A percentile compares a stretch with the other conserved stretches of the same genome.
phyloP scores from a whole-genome alignment of 768 basidiomycete species.

The Lactifluus subvellereus region DNA sequence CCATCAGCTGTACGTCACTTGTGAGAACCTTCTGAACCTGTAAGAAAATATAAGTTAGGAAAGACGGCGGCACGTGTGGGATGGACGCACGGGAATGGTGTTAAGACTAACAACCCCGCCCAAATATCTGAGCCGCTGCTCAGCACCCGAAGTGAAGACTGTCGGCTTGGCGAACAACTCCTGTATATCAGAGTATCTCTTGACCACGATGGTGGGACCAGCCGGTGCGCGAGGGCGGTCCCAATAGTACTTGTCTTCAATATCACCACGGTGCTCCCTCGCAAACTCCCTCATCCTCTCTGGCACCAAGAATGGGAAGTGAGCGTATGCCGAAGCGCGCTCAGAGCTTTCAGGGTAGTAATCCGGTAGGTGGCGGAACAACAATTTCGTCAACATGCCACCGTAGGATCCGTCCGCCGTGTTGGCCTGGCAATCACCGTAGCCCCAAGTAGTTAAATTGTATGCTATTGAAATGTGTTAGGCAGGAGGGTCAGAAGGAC shows the following conservation, averaged over 20 bases:
- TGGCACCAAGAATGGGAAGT: slow-evolving; percentile 79
- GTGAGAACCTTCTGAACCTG: slow-evolving; percentile 16
- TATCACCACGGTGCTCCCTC: slow-evolving; percentile 28
- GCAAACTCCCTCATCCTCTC: slow-evolving; percentile 40
- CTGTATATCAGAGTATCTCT: slow-evolving; percentile 2
- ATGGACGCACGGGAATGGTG: slow-evolving; percentile 1
- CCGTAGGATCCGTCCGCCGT: slow-evolving; percentile 65
- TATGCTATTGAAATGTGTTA: slow-evolving; percentile 39
- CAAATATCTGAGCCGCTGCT: slow-evolving; percentile 3
- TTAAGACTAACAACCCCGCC: slow-evolving; percentile 12
- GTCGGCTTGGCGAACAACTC: neutral
- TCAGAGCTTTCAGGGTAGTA: slow-evolving; percentile 55
- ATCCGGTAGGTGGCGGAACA: slow-evolving; percentile 65
- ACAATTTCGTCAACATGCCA: slow-evolving; percentile 65
- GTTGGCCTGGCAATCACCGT: slow-evolving; percentile 61
- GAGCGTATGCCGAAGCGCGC: slow-evolving; percentile 45
- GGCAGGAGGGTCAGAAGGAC: neutral
- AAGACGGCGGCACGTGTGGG: neutral
- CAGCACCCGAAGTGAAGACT: slow-evolving; percentile 2
- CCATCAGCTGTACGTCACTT: neutral
- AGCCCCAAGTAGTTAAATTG: slow-evolving; percentile 79
- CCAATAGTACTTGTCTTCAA: slow-evolving; percentile 52
- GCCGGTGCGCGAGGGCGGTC: slow-evolving; percentile 37
- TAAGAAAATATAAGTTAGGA: neutral
- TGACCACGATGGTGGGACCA: slow-evolving; percentile 8